These are phyloP conservation scores for Xylariaceae sp. DNA, from an alignment of 2,329 filamentous ascomycete genomes.

Conservation along the genomic window DNA sequence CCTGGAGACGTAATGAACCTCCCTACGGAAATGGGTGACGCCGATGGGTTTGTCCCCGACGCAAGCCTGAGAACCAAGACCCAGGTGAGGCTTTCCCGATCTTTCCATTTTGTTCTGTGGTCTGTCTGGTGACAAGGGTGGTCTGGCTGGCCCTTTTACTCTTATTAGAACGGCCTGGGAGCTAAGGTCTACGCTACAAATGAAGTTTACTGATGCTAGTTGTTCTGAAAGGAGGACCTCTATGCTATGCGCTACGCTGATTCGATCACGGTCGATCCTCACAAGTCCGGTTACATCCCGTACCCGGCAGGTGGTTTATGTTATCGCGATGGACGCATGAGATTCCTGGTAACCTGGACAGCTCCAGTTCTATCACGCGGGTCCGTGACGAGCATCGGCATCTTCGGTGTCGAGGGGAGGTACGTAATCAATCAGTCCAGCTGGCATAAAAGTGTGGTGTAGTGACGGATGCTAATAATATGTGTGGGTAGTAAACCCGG, in stretches of 20 bases:
- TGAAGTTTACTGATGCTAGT: background rate
- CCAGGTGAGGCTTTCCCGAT: constrained; percentile 17
- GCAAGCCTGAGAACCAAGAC: constrained; percentile 35
- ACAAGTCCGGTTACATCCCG: constrained; percentile 45
- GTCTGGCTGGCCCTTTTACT: background rate
- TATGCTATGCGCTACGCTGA: constrained; percentile 39
- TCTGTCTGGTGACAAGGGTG: background rate
- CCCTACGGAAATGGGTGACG: constrained; percentile 28
- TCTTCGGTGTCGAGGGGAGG: constrained; percentile 45
- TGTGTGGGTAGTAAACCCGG: constrained; percentile 39
- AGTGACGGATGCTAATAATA: background rate
- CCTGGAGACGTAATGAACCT: constrained; percentile 29
- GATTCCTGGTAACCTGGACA: constrained; percentile 43
- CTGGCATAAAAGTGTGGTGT: background rate
- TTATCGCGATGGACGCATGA: constrained; percentile 43
- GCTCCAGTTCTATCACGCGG: constrained; percentile 39
- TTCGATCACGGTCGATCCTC: constrained; percentile 46
- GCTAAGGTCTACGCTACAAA: no score
- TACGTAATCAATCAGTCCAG: constrained; percentile 13
- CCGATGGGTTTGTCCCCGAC: constrained; percentile 36
- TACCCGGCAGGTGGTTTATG: constrained; percentile 44
- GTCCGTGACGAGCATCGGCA: constrained; percentile 38
- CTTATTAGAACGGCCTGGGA: no score
- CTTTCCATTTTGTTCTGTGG: background rate
- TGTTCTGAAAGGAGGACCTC: constrained; percentile 32